These are phyloP conservation scores for Eimeria tenella DNA, from an alignment of 169 alveolate species.

Conservation along the genomic window DNA sequence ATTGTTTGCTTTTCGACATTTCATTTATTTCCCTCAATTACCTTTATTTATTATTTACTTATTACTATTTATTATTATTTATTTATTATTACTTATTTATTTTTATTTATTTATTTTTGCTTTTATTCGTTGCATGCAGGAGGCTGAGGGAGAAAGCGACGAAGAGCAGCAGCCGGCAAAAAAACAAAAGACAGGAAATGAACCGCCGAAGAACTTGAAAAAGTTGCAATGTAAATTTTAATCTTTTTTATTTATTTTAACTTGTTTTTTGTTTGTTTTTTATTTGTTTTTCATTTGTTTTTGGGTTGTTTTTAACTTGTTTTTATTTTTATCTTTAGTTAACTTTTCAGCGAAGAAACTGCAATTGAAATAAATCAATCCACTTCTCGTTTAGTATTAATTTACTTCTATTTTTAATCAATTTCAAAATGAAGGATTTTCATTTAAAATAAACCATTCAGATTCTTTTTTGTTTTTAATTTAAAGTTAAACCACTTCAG, in stretches of 20 bases:
- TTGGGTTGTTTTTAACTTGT: no score
- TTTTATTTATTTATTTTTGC: neutral
- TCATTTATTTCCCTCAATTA: no score
- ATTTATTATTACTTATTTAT: neutral
- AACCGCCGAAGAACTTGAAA: slow-evolving; percentile 66
- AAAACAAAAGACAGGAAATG: slow-evolving; percentile 51
- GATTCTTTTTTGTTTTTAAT: no score
- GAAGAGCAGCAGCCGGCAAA: slow-evolving; percentile 29
- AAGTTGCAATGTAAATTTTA: slow-evolving; percentile 42
- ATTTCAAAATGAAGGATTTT: no score
- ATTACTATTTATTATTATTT: neutral
- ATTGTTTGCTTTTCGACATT: neutral
- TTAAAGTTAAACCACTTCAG: no score
- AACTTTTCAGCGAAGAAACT: no score
- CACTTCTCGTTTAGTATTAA: no score
- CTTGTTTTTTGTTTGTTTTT: neutral
- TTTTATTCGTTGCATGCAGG: neutral
- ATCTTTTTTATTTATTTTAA: neutral
- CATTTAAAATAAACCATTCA: no score
- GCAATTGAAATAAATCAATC: no score
- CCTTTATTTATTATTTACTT: neutral
- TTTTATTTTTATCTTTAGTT: no score
- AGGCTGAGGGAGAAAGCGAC: slow-evolving; percentile 10
- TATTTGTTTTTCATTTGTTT: neutral
- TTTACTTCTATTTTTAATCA: no score